These are phyloP conservation scores for Fraxinus cuspidata DNA, from an alignment of 257 asterid genomes.

Conservation along the genomic window DNA sequence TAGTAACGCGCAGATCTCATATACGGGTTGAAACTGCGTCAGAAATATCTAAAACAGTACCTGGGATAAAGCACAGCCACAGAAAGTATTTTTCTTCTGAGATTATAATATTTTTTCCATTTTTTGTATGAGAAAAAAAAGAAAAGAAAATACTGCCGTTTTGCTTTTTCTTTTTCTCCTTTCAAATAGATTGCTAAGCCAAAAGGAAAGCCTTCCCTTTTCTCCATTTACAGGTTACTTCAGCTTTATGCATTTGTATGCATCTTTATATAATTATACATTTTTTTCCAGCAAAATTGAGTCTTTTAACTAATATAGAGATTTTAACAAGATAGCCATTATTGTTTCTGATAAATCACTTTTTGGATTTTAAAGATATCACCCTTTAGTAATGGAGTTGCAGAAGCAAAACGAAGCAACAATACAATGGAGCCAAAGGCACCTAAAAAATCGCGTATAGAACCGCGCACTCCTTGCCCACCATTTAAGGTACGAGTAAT, in stretches of 20 bases:
- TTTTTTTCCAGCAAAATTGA: slow-evolving; percentile 4
- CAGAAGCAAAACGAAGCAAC: slow-evolving; percentile 51
- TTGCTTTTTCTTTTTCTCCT: slow-evolving; percentile 11
- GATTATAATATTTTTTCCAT: background rate
- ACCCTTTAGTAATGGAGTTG: slow-evolving; percentile 37
- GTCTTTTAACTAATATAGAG: background rate
- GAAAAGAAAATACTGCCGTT: background rate
- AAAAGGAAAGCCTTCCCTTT: slow-evolving; percentile 36
- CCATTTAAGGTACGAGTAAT: slow-evolving; percentile 68
- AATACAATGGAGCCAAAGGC: slow-evolving; percentile 51
- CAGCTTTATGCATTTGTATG: slow-evolving; percentile 50
- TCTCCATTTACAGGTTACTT: slow-evolving; percentile 44
- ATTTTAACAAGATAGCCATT: slow-evolving; percentile 36
- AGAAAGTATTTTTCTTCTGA: background rate
- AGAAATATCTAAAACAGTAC: background rate
- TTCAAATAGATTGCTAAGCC: slow-evolving; percentile 24
- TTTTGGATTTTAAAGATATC: slow-evolving; percentile 40
- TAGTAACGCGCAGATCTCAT: too few relatives aligned
- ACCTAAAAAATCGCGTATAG: slow-evolving; percentile 52
- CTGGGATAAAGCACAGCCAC: background rate
- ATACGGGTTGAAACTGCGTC: background rate
- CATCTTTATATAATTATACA: slow-evolving; percentile 24
- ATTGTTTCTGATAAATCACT: slow-evolving; percentile 22
- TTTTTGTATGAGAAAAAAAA: background rate
- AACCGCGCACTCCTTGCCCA: slow-evolving; percentile 67